Conservation (phyloP, 2,329 filamentous ascomycete species). For the Trichoderma sp. region DNA sequence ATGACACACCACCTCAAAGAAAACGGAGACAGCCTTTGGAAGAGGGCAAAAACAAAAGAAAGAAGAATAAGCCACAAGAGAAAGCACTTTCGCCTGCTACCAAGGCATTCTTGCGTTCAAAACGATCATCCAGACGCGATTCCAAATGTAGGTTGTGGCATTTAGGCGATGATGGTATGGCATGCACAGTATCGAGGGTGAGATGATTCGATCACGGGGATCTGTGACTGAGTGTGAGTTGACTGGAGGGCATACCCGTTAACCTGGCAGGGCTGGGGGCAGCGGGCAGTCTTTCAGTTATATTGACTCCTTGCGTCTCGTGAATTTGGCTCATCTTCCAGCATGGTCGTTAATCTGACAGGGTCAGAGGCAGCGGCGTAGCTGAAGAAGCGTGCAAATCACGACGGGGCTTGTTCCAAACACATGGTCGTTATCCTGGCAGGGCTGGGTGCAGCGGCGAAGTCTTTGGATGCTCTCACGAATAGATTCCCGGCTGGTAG, state of each 20-base stretch:
- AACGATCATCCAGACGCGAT: slow-evolving; percentile 1
- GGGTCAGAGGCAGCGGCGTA: slow-evolving; percentile 7
- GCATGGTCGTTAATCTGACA: slow-evolving; percentile 12
- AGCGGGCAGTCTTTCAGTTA: background rate
- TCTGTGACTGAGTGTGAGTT: background rate
- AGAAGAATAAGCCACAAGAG: background rate
- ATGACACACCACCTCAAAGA: background rate
- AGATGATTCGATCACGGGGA: background rate
- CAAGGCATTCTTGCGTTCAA: background rate
- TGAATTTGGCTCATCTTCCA: background rate
- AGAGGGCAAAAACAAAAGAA: background rate
- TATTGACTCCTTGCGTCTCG: background rate
- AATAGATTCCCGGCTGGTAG: background rate
- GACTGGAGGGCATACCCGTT: background rate
- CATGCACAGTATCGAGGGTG: background rate
- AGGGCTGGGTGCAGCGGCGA: slow-evolving; percentile 11
- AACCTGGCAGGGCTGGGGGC: slow-evolving; percentile 12
- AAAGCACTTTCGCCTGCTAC: background rate
- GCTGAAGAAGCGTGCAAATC: background rate
- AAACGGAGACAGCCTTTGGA: background rate
- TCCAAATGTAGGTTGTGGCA: background rate
- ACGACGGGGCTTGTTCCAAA: background rate
- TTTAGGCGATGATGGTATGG: background rate
- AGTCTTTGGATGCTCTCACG: slow-evolving; percentile 1
- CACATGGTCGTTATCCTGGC: slow-evolving; percentile 9